A percentile compares a stretch with the other conserved stretches of the same genome.
phyloP scores from a whole-genome alignment of 768 basidiomycete genomes.

The Agaricus bisporus region DNA sequence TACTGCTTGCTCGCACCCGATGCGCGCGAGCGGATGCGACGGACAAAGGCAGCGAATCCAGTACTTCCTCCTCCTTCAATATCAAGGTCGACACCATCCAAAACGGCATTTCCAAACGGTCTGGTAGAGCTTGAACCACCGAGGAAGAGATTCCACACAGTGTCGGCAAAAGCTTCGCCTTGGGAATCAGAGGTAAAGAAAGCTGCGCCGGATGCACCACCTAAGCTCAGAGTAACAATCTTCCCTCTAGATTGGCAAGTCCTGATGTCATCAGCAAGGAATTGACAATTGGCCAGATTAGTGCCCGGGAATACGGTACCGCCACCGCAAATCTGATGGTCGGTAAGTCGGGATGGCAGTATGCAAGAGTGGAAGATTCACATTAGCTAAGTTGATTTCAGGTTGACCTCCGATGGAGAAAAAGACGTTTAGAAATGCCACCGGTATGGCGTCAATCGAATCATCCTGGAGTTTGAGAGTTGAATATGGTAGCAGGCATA shows the following conservation, averaged over 20 bases:
- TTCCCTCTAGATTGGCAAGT: slow-evolving; percentile 54
- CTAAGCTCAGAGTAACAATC: slow-evolving; percentile 41
- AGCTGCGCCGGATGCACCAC: slow-evolving; percentile 47
- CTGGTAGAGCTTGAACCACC: slow-evolving; percentile 51
- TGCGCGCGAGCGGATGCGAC: slow-evolving; percentile 35
- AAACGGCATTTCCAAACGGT: slow-evolving; percentile 58
- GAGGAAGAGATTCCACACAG: slow-evolving; percentile 64
- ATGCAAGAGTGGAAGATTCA: slow-evolving; percentile 14
- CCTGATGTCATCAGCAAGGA: slow-evolving; percentile 49
- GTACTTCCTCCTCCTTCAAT: slow-evolving; percentile 51
- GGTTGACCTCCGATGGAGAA: slow-evolving; percentile 54
- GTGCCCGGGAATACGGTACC: slow-evolving; percentile 47
- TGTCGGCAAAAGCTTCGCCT: slow-evolving; percentile 46
- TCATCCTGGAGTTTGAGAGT: slow-evolving; percentile 32
- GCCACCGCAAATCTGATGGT: slow-evolving; percentile 43
- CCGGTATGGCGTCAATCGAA: slow-evolving; percentile 50
- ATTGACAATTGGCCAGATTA: slow-evolving; percentile 50
- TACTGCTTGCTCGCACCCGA: slow-evolving; percentile 43
- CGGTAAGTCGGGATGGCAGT: not conserved
- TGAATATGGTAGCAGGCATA: not conserved
- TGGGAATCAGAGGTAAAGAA: slow-evolving; percentile 44
- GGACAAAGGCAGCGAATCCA: slow-evolving; percentile 44
- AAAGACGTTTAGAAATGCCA: slow-evolving; percentile 58
- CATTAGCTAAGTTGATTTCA: slow-evolving; percentile 56
- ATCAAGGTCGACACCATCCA: slow-evolving; percentile 62